These are phyloP conservation scores for Polysphondylium violaceum DNA, from an alignment of 78 protist genomes.

Conservation along the genomic window DNA sequence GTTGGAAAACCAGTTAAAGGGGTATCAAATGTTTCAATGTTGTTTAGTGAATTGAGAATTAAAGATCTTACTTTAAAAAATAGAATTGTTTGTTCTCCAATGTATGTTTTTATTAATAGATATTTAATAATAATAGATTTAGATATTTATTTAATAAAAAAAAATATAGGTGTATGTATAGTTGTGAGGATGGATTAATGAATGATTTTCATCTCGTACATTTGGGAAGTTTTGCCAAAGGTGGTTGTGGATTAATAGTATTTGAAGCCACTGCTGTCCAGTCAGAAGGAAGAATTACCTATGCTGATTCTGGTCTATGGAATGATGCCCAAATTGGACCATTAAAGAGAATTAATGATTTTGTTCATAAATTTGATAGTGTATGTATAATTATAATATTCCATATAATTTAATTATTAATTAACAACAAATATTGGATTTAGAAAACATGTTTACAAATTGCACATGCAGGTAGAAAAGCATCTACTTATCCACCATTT, in stretches of 20 bases:
- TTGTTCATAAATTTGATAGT: conserved; percentile 2
- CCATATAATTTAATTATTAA: background rate
- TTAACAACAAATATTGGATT: background rate
- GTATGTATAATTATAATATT: conserved; percentile 1
- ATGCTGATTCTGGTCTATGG: conserved; percentile 58
- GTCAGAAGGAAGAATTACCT: conserved; percentile 50
- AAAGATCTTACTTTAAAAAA: conserved; percentile 22
- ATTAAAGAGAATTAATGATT: conserved; percentile 37
- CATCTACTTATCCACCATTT: conserved; percentile 28
- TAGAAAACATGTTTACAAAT: conserved; percentile 41
- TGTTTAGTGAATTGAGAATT: conserved; percentile 17
- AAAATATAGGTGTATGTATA: background rate
- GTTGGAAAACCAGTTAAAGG: background rate
- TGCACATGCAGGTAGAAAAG: conserved; percentile 71
- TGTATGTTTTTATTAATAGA: background rate
- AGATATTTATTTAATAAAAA: background rate
- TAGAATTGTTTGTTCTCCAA: conserved; percentile 44
- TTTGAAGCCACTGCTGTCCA: conserved; percentile 47
- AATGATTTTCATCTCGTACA: conserved; percentile 58
- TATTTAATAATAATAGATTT: background rate
- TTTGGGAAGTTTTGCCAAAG: conserved; percentile 39
- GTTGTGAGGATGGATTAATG: conserved; percentile 53
- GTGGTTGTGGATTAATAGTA: conserved; percentile 42
- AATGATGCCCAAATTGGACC: conserved; percentile 71
- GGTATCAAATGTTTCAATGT: background rate